Base-by-base conservation (phyloP, 805 yeast genomes). In the Blastobotrys parvus region DNA sequence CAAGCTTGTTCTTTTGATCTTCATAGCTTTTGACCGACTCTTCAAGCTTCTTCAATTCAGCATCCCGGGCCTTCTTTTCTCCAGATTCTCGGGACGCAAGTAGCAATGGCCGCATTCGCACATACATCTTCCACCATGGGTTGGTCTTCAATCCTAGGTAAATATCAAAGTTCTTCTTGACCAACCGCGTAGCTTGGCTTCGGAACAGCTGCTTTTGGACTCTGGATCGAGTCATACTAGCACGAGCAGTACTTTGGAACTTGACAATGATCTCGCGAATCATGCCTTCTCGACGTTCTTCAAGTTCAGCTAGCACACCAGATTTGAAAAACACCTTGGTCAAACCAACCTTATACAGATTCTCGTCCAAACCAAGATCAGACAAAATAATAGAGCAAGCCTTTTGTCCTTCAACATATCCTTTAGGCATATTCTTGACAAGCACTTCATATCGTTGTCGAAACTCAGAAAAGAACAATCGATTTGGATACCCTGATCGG, bases 401-500 rank as follows among this genome's bases (percentile, higher is more conserved):
- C 33, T 80, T 77, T 57, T 80, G 87, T 46, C 74, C 68, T 46
- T 77, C 73, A 16, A 56, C 57, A 4, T 65, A 55, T 1, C 66
- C 62, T 41, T 56, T 54, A 15, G 69, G 70, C 32, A 68, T 63
- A 38, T 72, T 72, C 13, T 70, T 65, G 5, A 78, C 71, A 20
- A 92, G 65, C n/a, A 89, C 74, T 23, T 75, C 74, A 59, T 92
- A 92, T 42, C 95, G 72, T 31, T 68, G 71, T 41, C 74, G 76
- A 64, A 92, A 92, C 38, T 86, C 90, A 36, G 79, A 75, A 61
- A 89, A 90, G 22, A 80, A 76, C 58, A 90, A 77, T 51, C 96
- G 75, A 62, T 92, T 92, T 3, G 99, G 99, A 61, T 82, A 92
- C 2, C 99, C 99, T 6, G 95, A 87, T 50, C 99, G 75, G 0